Base-by-base conservation (phyloP, 371 early-diverging fungal genomes). In the Lichtheimia ornata region DNA sequence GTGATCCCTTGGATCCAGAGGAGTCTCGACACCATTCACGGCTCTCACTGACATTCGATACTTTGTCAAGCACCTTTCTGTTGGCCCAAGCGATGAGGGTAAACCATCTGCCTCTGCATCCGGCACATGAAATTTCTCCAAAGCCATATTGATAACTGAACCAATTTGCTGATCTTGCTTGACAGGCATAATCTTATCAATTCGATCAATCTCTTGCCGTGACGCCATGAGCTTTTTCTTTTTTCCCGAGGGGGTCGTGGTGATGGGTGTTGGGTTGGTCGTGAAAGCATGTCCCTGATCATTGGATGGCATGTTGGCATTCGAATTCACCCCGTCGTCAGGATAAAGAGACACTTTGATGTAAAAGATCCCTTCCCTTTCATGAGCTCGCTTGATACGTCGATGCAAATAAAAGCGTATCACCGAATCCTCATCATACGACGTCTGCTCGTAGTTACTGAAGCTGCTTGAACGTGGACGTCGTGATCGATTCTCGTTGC, bases 111-210 rank as follows among this genome's bases (percentile, higher is more conserved):
- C 67, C 24, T 72, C 71, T 30, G 72, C 74, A 62, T 77, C 76
- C 27, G 77, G 71, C 28, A 77, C 71, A 61, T 76, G 78, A 44
- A 81, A 77, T 35, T 81, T 77, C 20, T 76, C 76, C 13, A 81
- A 54, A 11, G 81, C 78, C 30, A 71, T 62, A 14, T 72, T 67
- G 35, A 76, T 76, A 11, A 81, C 76, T 35, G 63, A 64, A 5
- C 76, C 78, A 43, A 81, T 59, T 30, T 56, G 59, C 6, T 64
- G 67, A 18, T 77, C 72, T 54, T 67, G 59, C 22, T 59, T 62
- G 15, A 81, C 76, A 43, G 76, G 60, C 43, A 81, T 77, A n/a
- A 81, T 74, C 60, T 81, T 81, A 57, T 81, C 81, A 25, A 77
- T 72, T n/a, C 81, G 64, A 58, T 81, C 77, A 27, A 77, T 72